These are phyloP conservation scores for Erodium trifolium DNA, from an alignment of 441 rosid species.

Conservation along the genomic window DNA sequence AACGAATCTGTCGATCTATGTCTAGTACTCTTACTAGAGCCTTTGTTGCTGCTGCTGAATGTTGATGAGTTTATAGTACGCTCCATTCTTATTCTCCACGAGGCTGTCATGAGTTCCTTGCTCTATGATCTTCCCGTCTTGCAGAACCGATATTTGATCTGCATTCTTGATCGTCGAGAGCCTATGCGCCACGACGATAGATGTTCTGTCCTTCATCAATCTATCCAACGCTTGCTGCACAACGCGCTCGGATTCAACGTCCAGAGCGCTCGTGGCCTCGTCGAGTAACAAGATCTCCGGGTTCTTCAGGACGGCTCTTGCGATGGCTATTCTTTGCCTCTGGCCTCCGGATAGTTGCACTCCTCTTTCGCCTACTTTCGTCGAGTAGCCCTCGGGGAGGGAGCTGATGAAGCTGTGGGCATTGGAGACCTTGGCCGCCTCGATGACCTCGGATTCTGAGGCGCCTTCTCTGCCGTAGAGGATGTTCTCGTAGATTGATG, in stretches of 20 bases:
- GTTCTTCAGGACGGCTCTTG: conserved; percentile 76
- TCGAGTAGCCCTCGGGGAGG: conserved; percentile 80
- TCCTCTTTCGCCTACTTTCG: conserved; percentile 87
- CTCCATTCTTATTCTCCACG: conserved; percentile 51
- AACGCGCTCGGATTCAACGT: conserved; percentile 82
- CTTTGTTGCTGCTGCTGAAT: conserved; percentile 46
- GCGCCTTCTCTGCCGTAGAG: conserved; percentile 89
- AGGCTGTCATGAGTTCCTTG: conserved; percentile 79
- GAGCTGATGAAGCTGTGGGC: conserved; percentile 86
- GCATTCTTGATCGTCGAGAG: conserved; percentile 86
- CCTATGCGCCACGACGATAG: conserved; percentile 85
- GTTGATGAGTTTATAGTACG: conserved; percentile 68
- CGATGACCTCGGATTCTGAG: conserved; percentile 74
- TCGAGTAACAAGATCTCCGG: conserved; percentile 92
- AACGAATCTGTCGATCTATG: not conserved
- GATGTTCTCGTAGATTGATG: conserved; percentile 84
- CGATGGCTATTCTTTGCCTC: conserved; percentile 88
- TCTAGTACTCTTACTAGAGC: not conserved
- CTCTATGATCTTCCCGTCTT: conserved; percentile 91
- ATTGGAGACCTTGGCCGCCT: conserved; percentile 88
- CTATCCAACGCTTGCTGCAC: conserved; percentile 95
- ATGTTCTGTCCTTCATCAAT: conserved; percentile 80
- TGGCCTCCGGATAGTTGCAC: conserved; percentile 95
- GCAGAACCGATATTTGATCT: conserved; percentile 73
- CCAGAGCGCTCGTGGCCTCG: conserved; percentile 97